Base-by-base conservation (phyloP, 2,329 filamentous ascomycete genomes). In the Xylaria sp. region DNA sequence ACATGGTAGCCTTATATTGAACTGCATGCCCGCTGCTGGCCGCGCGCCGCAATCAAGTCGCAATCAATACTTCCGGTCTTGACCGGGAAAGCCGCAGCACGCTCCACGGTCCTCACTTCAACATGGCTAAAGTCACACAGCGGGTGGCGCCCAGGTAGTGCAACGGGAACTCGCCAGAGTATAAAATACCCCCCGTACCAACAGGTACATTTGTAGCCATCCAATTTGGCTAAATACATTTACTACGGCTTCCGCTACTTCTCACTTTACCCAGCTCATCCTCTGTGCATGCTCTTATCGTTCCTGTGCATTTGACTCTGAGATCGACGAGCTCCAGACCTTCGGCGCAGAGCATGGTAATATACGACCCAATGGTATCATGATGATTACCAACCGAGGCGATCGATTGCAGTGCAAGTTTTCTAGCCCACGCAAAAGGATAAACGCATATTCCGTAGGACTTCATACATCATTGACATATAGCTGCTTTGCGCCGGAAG, bases 101-200 rank as follows among this genome's bases (percentile, higher is more conserved):
- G 53, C 8, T 48, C 47, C 51, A 54, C 36, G 39, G 32, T 34
- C 30, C 47, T 55, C 27, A 47, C 24, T 27, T 61, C 39, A 61
- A 62, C 59, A 30, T 69, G 70, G 68, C 70, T 71, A 72, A 69
- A 71, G 64, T 68, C 66, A 45, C 61, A 65, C 69, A 66, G 58
- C 57, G 47, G 64, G 21, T 68, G 63, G 65, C 59, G 36, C 12
- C 64, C 53, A 59, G 70, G 53, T 70, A 63, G 59, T 62, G 64
- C 55, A 24, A 45, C 53, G 63, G 63, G 34, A 64, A 57, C 59
- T 65, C 27, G 36, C 57, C 60, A 56, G 12, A 54, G 42, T 17
- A 53, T 24, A 11, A 42, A 34, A 59, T 47, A 36, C 39, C 39
- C 54, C 24, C 24, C 50, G 60, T 64, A 65, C 58, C 53, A 55